Conservation (phyloP, 2,329 filamentous ascomycete species). For the Emergomyces orientalis region DNA sequence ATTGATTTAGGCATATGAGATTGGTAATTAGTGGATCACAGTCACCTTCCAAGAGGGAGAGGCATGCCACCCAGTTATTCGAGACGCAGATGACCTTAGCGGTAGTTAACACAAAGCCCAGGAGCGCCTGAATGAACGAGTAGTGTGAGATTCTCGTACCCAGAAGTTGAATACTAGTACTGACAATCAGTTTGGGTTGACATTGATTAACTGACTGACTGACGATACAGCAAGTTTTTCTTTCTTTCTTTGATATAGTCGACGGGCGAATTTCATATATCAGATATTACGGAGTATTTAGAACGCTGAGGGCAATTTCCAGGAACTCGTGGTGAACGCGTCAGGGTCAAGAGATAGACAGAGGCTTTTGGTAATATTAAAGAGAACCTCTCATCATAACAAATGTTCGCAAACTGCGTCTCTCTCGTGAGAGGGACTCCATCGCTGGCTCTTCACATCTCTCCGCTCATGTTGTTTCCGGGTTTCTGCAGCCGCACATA, state of each 20-base stretch:
- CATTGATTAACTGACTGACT: slow-evolving; percentile 33
- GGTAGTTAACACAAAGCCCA: slow-evolving; percentile 16
- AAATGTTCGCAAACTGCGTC: too few relatives aligned
- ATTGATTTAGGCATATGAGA: slow-evolving; percentile 17
- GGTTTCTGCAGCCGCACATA: background rate
- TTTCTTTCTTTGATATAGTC: too few relatives aligned
- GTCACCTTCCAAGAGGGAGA: slow-evolving; percentile 33
- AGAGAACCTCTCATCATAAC: too few relatives aligned
- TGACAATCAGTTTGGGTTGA: too few relatives aligned
- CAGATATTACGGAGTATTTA: too few relatives aligned
- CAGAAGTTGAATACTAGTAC: too few relatives aligned
- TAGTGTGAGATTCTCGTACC: slow-evolving; percentile 32
- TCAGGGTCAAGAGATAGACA: background rate
- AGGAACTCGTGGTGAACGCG: too few relatives aligned
- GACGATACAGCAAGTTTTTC: too few relatives aligned
- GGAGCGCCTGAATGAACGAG: slow-evolving; percentile 21
- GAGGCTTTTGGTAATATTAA: background rate
- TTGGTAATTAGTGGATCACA: slow-evolving; percentile 41
- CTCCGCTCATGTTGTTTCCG: background rate
- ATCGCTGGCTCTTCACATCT: background rate
- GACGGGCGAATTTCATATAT: too few relatives aligned
- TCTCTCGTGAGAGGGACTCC: background rate
- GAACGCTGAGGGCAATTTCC: background rate
- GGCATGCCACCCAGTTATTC: too few relatives aligned
- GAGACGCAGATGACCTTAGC: too few relatives aligned